Conservation (phyloP, 1,139 yeast genomes). For the Wickerhamomyces sp. region DNA sequence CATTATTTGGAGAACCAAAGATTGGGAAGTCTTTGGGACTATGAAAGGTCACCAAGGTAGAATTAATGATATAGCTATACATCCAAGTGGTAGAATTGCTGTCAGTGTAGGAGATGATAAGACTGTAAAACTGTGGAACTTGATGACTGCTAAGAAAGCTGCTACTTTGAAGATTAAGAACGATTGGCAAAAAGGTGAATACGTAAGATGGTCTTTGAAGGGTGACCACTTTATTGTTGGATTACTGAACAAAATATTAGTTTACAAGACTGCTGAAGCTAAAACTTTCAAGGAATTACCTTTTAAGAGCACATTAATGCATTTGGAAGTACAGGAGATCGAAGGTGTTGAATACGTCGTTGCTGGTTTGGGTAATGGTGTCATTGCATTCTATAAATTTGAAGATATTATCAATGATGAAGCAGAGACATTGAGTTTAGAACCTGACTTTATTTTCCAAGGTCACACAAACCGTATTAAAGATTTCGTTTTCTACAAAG, state of each 20-base stretch:
- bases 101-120: constrained; percentile 83
- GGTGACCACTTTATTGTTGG: constrained; percentile 79
- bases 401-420: constrained; percentile 33
- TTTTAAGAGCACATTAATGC: constrained; percentile 62
- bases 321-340: constrained; percentile 47
- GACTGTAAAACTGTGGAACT: constrained; percentile 85
- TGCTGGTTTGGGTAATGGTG: constrained; percentile 70
- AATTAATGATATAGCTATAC: constrained; percentile 81
- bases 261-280: constrained; percentile 66
- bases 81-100: constrained; percentile 90
- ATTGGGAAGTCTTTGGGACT: constrained; percentile 91
- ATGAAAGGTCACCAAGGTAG: constrained; percentile 81
- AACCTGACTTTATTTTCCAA: constrained; percentile 53
- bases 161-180: constrained; percentile 74
- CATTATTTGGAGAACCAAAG: constrained; percentile 91
- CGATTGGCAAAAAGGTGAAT: constrained; percentile 62
- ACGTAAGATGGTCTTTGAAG: constrained; percentile 55
- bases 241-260: constrained; percentile 54
- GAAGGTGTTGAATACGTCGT: constrained; percentile 52
- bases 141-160: constrained; percentile 97
- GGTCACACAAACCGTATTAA: constrained; percentile 89
- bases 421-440: constrained; percentile 29
- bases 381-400: constrained; percentile 51
- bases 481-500: constrained; percentile 55
- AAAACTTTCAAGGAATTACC: constrained; percentile 43